Evolutionary conservation across 306 rosid species (phyloP), one percentile per base, ranked within the genome.

Genomic region (Sicyos baderoa): DNA sequence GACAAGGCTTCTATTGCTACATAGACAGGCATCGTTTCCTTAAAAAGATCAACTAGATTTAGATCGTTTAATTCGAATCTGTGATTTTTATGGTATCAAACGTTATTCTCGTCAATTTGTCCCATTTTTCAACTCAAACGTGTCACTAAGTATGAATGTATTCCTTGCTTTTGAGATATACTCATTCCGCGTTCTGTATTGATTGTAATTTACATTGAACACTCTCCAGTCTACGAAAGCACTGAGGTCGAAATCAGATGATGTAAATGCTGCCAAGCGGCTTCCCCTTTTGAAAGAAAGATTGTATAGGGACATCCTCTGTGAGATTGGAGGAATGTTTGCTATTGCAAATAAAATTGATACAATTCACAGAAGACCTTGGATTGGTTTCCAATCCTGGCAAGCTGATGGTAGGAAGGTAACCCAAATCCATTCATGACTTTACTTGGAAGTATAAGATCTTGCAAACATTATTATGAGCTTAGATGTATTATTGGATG

Each of bases 321-420:
- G 99, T 79, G 97, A 93, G 81, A 82, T 85, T 78, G 97, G 91
- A 72, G 99, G 96, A 79, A 82, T 93, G 87, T 93, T 88, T 71
- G 86, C 99, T 61, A 85, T 88, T 73, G 97, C 97, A 76, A 88
- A 90, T 69, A 85, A 59, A 78, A 89, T 93, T 73, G 97, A 93
- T 76, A 75, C 66, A 76, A 72, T 93, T 80, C 99, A 93, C 77
- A 75, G 77, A 78, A 83, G 86, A 78, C 96, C 99, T 75, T 93
- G 99, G 99, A 88, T 93, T 75, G 99, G 99, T 78, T 93, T 93
- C 81, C 96, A 93, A 75, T 90, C 99, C 71, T 93, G 99, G 99
- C 96, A 74, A 72, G 97, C 99, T 69, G 87, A 93, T 77, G 95
- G 94, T 82, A 88, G 90, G 82, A 84, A 86, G 99, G 99, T 93